Base-by-base conservation (phyloP, 169 alveolate species). In the Cryptosporidium sp. region DNA sequence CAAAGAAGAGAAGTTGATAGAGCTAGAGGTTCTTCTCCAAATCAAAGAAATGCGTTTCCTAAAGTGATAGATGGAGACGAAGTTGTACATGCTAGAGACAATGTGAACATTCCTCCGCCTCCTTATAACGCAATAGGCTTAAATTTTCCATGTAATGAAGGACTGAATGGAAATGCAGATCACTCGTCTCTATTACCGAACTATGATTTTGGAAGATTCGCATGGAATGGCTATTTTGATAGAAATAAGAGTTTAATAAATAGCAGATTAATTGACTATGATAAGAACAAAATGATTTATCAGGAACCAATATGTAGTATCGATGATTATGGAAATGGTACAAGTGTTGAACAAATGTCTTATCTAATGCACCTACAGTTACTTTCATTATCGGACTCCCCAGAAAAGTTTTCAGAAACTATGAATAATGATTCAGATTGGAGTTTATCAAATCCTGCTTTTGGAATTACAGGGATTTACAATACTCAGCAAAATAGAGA, bases 321-420 rank as follows among this genome's bases (percentile, higher is more conserved):
- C 2, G 89, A 80, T 61, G 89, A 80, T 67, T 80, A 80, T 65
- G 75, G 67, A 26, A 80, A 80, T 62, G 67, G 80, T 9, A 41
- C 89, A n/a, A 67, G 80, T 23, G 73, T 80, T 7, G 89, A 80
- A 62, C 74, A 80, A 33, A 80, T 80, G 89, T 80, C 89, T 41
- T 80, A 80, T 65, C 62, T 80, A 37, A 80, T 80, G 89, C 89
- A 80, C n/a, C 8, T 80, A 31, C 89, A 80, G 41, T 65, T 80
- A 3, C 65, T 80, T 29, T 80, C 89, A 26, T 67, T 80, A 6
- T 80, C 89, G 23, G 89, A 80, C 62, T 26, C 37, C 23, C 26
- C 18, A 18, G 75, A 33, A 65, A 58, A 59, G n/a, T 14, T 37
- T 62, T 3, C 14, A 9, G 58, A 39, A 0, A 9, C 67, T 5